Base-by-base conservation (phyloP, 495 filamentous ascomycete genomes). In the Aspergillus incahuasiensis region DNA sequence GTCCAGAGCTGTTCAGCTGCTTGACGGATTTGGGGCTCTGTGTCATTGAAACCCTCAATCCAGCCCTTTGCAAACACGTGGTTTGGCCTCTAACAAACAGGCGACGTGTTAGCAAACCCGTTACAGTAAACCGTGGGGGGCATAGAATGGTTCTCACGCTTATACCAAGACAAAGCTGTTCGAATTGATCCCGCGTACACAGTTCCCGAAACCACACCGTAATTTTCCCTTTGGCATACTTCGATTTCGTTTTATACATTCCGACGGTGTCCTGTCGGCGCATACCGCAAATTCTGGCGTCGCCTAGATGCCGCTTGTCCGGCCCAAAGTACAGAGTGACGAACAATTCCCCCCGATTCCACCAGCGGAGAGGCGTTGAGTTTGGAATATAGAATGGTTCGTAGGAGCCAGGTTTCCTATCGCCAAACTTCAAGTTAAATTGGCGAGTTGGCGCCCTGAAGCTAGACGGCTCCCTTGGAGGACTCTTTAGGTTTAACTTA, bases 181-280 rank as follows among this genome's bases (percentile, higher is more conserved):
- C 47, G 52, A 68, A 81, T 32, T 75, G 67, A 24, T 63, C 60
- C 8, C 63, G 52, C 8, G 65, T 75, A 57, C 62, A 78, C 2
- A 70, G 43, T 49, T 72, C 48, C 45, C 63, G 66, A 58, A 77
- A 81, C 68, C 74, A 76, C 52, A 76, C 59, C 38, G 69, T 61
- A 40, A 72, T 61, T 16, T 35, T 35, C 2, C 32, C 32, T 35
- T 5, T 5, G 4, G 6, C 2, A 47, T 56, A 18, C 55, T 60
- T 8, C 16, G 45, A 41, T 56, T 59, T 68, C 25, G 63, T 56
- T 25, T 52, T 45, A 3, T 63, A 13, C 20, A 80, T 55, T 19
- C 69, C 61, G 6, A 18, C 22, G 48, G 57, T 63, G 9, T 52
- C 53, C 0, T 21, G 5, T 15, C 0, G 18, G 9, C 35, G 52